Evolutionary conservation across 139 green algal species (phyloP), one percentile per base, ranked within the genome.

Genomic region (Ettlia oleoabundans): DNA sequence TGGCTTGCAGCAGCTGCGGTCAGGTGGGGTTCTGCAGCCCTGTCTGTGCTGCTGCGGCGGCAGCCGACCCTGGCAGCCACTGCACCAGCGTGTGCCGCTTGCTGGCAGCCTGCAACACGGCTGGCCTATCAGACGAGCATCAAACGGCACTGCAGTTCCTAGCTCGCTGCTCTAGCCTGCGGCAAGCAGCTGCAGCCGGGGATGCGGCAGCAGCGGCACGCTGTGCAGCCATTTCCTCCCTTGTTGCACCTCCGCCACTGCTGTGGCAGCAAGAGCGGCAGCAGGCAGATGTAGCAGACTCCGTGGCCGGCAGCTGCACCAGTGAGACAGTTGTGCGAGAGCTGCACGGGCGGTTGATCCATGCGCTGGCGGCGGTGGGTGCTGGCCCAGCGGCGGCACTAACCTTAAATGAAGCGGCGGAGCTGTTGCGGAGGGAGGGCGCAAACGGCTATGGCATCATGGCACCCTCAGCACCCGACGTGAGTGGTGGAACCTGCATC

Each of bases 371-470:
- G 28, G 65, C 73, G 6, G 75, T 32, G 1, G 72, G 72, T 1
- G 71, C 70, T 15, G 30, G 19, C 9, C 58, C 75, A 0, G 38
- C 38, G 42, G 75, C 75, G 1, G 38, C 75, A 1, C 38, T 68
- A 13, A 40, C 51, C 21, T 3, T 80, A 24, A 53, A 68, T 1
- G 73, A 92, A 73, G 68, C 88, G 4, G 85, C 82, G 6, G 76
- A 74, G n/a, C 82, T 94, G 51, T 75, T 96, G 64, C 40, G 63
- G 2, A 91, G 89, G 71, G 94, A 97, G 62, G 78, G 85, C 30
- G 66, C 88, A 43, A 96, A 95, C 78, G 86, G 82, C n/a, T 96
- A 95, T 70, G 94, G 93, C 65, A 89, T 97, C 38, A 87, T 92
- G 78, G 91, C 89, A 3, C 89, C 88, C 9, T 73, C 72, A 10